Conservation (phyloP, 2,329 filamentous ascomycete species). For the Thelonectria rubi region DNA sequence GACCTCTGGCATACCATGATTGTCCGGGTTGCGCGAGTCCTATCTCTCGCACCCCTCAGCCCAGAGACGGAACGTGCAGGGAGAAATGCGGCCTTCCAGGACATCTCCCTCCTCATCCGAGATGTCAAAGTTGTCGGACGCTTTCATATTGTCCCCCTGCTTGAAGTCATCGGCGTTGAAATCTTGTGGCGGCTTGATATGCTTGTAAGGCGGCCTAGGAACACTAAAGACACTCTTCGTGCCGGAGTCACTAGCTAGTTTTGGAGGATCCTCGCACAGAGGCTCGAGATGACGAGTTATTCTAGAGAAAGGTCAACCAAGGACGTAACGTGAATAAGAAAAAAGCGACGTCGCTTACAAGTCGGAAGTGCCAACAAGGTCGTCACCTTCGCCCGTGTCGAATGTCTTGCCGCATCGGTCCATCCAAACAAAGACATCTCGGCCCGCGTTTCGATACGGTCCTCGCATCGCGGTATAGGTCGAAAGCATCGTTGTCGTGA, state of each 20-base stretch:
- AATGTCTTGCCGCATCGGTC: constrained; percentile 21
- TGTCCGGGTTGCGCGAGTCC: constrained; percentile 32
- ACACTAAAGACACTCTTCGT: constrained; percentile 16
- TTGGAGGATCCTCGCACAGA: constrained; percentile 22
- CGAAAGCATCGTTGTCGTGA: constrained; percentile 42
- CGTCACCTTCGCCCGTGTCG: background rate
- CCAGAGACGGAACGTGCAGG: constrained; percentile 53
- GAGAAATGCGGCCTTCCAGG: constrained; percentile 49
- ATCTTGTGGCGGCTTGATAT: constrained; percentile 2
- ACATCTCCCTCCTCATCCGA: constrained; percentile 54
- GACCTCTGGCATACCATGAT: constrained; percentile 19
- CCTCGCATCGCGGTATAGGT: constrained; percentile 49
- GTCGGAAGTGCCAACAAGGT: constrained; percentile 9
- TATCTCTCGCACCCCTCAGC: constrained; percentile 48
- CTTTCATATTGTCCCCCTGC: background rate
- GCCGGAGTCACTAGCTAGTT: background rate
- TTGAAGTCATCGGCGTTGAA: constrained; percentile 1
- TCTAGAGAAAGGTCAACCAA: constrained; percentile 16
- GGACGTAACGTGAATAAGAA: background rate
- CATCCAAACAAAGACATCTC: constrained; percentile 44
- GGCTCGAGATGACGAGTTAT: constrained; percentile 13
- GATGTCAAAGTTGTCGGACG: constrained; percentile 38
- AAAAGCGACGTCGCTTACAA: constrained; percentile 17
- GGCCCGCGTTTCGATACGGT: constrained; percentile 33
- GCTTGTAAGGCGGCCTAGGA: constrained; percentile 23